Evolutionary conservation across 192 early-diverging fungal genomes (phyloP).

Genomic region (Entomortierella beljakovae): DNA sequence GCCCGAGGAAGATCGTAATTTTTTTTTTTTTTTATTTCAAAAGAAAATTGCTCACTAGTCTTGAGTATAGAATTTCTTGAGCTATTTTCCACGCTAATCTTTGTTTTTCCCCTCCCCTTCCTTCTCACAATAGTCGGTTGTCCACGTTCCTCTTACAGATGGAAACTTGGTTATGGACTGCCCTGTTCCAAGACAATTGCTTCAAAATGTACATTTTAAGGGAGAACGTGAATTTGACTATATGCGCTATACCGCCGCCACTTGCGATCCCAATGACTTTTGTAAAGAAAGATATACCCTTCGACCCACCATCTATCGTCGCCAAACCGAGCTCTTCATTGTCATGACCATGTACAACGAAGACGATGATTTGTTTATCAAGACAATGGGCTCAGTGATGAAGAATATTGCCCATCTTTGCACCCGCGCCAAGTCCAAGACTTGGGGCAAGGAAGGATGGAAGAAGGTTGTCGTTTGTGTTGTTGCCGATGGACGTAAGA

Average conservation of each 20-base stretch:
- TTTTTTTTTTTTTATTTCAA: no score
- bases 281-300: conserved; percentile 67
- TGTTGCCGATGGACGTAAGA: conserved; percentile 89
- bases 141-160: conserved; percentile 66
- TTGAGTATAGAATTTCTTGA: no score
- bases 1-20: no score
- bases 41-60: no score
- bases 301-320: conserved; percentile 62
- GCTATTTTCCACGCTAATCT: no score
- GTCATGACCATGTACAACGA: conserved; percentile 78
- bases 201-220: conserved; percentile 63
- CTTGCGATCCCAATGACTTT: conserved; percentile 77
- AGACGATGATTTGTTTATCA: conserved; percentile 90
- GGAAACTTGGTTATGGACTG: conserved; percentile 81
- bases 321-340: conserved; percentile 75
- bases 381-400: conserved; percentile 89
- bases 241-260: conserved; percentile 81
- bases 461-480: conserved; percentile 94
- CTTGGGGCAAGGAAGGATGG: conserved; percentile 90
- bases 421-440: conserved; percentile 76
- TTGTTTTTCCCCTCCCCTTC: no score
- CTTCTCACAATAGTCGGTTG: conserved; percentile 31
- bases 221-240: conserved; percentile 76
- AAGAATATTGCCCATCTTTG: conserved; percentile 96
- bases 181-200: conserved; percentile 71